phyloP scores from a whole-genome alignment of 768 basidiomycete genomes.

The Cubamyces lactineus region DNA sequence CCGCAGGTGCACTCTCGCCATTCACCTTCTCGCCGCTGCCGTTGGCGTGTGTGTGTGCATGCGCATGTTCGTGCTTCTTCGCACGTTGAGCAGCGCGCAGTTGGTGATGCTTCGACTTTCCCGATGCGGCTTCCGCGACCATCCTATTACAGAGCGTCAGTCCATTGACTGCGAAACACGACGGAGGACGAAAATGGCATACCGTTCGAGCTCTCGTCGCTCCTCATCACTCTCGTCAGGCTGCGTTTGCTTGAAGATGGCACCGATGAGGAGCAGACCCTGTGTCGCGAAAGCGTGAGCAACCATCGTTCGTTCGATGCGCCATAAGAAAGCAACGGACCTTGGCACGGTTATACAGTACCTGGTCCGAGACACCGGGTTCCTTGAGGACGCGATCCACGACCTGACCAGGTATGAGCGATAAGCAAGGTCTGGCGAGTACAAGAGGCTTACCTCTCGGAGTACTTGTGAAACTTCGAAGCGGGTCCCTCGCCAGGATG shows the following conservation, averaged over 20 bases:
- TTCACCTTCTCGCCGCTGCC: conserved; percentile 2
- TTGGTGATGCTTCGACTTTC: conserved; percentile 61
- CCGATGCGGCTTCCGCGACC: conserved; percentile 83
- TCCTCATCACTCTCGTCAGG: conserved; percentile 95
- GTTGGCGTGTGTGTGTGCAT: background rate
- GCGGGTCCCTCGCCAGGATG: conserved; percentile 96
- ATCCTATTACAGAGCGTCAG: conserved; percentile 49
- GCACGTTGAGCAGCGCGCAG: conserved; percentile 21
- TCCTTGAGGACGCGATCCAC: conserved; percentile 88
- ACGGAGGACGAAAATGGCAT: conserved; percentile 29
- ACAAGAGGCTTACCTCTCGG: conserved; percentile 54
- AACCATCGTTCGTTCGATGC: background rate
- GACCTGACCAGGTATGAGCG: conserved; percentile 45
- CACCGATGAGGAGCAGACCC: conserved; percentile 88
- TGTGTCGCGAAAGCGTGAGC: conserved; percentile 33
- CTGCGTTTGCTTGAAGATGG: conserved; percentile 81
- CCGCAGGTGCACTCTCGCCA: background rate
- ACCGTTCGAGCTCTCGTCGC: conserved; percentile 93
- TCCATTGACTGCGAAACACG: background rate
- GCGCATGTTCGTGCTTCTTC: conserved; percentile 13
- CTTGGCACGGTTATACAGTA: conserved; percentile 84
- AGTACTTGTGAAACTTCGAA: conserved; percentile 93
- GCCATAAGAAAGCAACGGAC: conserved; percentile 40
- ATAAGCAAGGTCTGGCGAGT: conserved; percentile 20
- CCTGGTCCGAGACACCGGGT: conserved; percentile 66